Evolutionary conservation across 2,329 filamentous ascomycete species (phyloP).

Genomic region (Hypoxylon sp.): DNA sequence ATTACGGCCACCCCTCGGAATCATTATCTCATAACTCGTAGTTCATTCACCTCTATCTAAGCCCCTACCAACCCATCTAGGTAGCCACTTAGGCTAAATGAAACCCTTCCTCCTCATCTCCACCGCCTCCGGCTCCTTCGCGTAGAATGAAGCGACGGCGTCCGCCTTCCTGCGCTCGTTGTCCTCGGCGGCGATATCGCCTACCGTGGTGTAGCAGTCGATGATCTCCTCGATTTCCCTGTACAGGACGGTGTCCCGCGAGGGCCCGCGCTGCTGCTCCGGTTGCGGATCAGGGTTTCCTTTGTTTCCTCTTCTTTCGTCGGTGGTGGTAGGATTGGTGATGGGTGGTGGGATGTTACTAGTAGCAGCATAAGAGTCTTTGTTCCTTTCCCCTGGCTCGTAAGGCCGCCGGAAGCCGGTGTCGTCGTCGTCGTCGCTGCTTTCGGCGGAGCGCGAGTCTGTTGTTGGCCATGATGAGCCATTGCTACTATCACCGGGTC

Average conservation of each 20-base stretch:
- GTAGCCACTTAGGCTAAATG: slow-evolving; percentile 26
- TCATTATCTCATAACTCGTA: not conserved
- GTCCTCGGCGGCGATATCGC: slow-evolving; percentile 6
- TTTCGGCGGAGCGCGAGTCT: not conserved
- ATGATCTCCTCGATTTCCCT: slow-evolving; percentile 48
- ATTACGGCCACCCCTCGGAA: too few species aligned
- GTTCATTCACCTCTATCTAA: not conserved
- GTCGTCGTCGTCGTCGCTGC: not conserved
- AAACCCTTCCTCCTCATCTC: slow-evolving; percentile 43
- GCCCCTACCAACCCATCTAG: not conserved
- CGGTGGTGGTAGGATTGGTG: not conserved
- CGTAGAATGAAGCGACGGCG: slow-evolving; percentile 35
- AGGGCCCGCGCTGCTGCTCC: not conserved
- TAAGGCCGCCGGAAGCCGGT: not conserved
- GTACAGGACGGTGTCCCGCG: slow-evolving; percentile 37
- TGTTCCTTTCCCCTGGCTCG: not conserved
- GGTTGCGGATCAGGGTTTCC: not conserved
- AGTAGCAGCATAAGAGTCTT: not conserved
- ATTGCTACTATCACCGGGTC: not conserved
- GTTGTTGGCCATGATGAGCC: slow-evolving; percentile 27
- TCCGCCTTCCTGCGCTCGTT: slow-evolving; percentile 35
- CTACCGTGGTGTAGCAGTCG: slow-evolving; percentile 42
- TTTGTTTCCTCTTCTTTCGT: not conserved
- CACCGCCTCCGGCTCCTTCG: slow-evolving; percentile 31
- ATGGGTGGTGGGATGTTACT: too few species aligned